Evolutionary conservation across 352 stramenopile genomes (phyloP).

Genomic region (Blastocystis sp.): DNA sequence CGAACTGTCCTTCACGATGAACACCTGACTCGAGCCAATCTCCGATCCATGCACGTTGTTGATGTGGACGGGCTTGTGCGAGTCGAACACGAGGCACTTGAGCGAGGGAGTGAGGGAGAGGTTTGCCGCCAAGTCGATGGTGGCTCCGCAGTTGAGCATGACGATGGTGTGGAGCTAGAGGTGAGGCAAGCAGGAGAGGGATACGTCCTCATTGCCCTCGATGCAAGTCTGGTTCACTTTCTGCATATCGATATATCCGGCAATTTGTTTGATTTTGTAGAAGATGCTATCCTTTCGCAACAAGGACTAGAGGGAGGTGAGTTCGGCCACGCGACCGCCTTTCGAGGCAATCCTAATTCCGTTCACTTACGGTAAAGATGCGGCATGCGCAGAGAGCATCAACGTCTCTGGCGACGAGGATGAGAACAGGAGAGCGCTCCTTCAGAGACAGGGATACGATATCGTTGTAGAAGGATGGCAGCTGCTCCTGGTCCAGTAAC

Average conservation of each 20-base stretch:
- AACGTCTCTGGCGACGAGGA: slow-evolving; percentile 39
- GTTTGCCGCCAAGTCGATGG: background rate
- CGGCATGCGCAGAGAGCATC: slow-evolving; percentile 28
- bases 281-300: slow-evolving; percentile 37
- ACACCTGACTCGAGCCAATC: background rate
- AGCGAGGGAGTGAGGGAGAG: background rate
- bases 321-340: background rate
- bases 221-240: slow-evolving; percentile 54
- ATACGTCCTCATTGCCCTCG: slow-evolving; percentile 25
- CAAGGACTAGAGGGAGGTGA: slow-evolving; percentile 3
- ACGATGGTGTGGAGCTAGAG: slow-evolving; percentile 15
- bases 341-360: background rate
- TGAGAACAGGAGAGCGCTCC: slow-evolving; percentile 14
- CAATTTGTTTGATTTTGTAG: slow-evolving; percentile 64
- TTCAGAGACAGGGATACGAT: slow-evolving; percentile 1
- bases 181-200: background rate
- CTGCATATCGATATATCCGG: slow-evolving; percentile 54
- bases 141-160: slow-evolving; percentile 61
- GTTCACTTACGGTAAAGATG: slow-evolving; percentile 44
- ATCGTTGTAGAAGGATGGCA: slow-evolving; percentile 23
- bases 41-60: background rate
- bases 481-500: background rate
- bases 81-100: slow-evolving; percentile 47
- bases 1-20: slow-evolving; percentile 54
- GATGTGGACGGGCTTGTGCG: slow-evolving; percentile 28